Base-by-base conservation (phyloP, 768 basidiomycete species). In the Pisolithus marmoratus region DNA sequence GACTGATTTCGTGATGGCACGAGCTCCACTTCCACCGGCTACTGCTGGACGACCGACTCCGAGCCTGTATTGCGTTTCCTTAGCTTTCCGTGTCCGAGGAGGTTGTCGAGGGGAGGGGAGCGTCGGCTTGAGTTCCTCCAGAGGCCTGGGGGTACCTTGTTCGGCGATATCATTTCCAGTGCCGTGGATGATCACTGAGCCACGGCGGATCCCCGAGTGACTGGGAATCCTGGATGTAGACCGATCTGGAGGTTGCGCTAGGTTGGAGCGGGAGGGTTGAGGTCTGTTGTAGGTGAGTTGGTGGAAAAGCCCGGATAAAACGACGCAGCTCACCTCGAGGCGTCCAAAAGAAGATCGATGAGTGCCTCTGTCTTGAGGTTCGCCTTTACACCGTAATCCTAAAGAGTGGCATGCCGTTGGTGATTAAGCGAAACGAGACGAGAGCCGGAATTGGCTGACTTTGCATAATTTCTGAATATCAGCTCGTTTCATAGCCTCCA, bases 361-460 rank as follows among this genome's bases (percentile, higher is more conserved):
- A 91, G 72, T 44, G 81, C 83, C 60, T 89, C 86, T 22, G 85
- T 80, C 72, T 87, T 90, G 62, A 90, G 77, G 68, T 90, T 90
- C 42, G 89, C 89, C 68, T 80, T 87, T 54, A 91, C 80, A 52
- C 87, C 87, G 62, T 84, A 82, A 59, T 89, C 85, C 87, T 91
- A 50, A 24, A 49, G 38, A 15, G 52, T 40, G 38, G 23, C 48
- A 54, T 12, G 51, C 60, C 51, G 63, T 57, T 54, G 57, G 50
- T 34, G 54, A 9, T 41, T 46, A 23, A 40, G 9, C 9, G 47
- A 36, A 38, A 46, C 34, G 46, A 60, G 44, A 58, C 61, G 50
- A 60, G 54, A 50, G 50, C 34, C 34, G 38, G 27, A 31, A 50
- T 4, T 27, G 5, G 46, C 54, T 36, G 58, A 85, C 86, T 72